Percentiles rank a stretch among this genome's conserved stretches.
These are phyloP conservation scores for Nannochloropsis gaditana DNA, from an alignment of 108 stramenopile species.

Conservation along the genomic window DNA sequence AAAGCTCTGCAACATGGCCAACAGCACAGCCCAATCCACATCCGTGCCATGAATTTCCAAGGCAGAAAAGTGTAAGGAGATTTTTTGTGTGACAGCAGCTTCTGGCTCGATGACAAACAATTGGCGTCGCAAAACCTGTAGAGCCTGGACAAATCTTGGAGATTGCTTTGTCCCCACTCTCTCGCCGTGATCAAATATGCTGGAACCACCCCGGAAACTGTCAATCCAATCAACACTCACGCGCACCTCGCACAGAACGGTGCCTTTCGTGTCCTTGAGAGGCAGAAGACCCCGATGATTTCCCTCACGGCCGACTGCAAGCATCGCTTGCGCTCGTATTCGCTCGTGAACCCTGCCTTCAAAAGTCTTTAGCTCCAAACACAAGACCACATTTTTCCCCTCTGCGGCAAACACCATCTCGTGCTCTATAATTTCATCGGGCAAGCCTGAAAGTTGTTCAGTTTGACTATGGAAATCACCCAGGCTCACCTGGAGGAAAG, in stretches of 20 bases:
- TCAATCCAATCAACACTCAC: background rate
- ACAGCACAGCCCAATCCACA: background rate
- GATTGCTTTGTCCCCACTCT: background rate
- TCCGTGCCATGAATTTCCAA: background rate
- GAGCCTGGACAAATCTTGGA: background rate
- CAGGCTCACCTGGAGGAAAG: background rate
- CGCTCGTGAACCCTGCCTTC: background rate
- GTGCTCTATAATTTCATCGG: background rate
- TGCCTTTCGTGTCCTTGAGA: background rate
- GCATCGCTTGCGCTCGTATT: background rate
- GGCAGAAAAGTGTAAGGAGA: background rate
- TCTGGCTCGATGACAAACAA: conserved; percentile 2
- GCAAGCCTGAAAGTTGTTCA: background rate
- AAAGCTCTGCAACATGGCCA: background rate
- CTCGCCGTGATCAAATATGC: background rate
- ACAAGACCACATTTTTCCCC: background rate
- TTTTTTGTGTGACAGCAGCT: background rate
- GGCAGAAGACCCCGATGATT: background rate
- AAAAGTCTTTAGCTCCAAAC: background rate
- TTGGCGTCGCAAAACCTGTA: background rate
- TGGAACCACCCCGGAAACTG: background rate
- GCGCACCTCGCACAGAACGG: background rate
- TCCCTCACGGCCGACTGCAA: background rate
- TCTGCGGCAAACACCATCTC: conserved; percentile 13
- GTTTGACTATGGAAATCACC: conserved; percentile 4